A percentile compares a stretch with the other conserved stretches of the same genome.
These are phyloP conservation scores for Bolboschoenus planiculmis DNA, from an alignment of 176 grass and related monocot genomes.

Conservation along the genomic window DNA sequence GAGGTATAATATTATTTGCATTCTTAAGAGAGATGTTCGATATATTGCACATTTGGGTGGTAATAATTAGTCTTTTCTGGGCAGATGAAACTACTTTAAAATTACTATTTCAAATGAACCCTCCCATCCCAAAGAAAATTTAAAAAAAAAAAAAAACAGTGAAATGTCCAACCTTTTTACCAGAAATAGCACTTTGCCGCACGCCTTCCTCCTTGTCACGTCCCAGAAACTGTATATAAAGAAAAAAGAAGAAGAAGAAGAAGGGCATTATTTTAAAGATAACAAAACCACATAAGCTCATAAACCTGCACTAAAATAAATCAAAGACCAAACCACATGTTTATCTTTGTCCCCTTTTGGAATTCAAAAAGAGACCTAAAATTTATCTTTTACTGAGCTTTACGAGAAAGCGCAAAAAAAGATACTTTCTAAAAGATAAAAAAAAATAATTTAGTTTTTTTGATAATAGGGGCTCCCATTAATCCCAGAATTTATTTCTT, in stretches of 20 bases:
- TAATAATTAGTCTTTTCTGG: not conserved
- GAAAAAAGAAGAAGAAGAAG: not conserved
- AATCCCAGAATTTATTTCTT: too few species aligned
- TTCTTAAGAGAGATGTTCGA: not conserved
- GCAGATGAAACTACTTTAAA: not conserved
- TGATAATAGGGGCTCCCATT: too few species aligned
- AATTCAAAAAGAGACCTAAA: too few species aligned
- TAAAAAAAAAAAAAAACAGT: too few species aligned
- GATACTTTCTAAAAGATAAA: too few species aligned
- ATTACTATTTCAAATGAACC: constrained; percentile 1
- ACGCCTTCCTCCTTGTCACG: constrained; percentile 72
- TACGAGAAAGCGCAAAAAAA: too few species aligned
- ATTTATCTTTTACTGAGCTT: too few species aligned
- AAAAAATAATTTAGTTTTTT: too few species aligned
- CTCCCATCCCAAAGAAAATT: too few species aligned
- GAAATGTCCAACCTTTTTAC: constrained; percentile 99
- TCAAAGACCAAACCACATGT: not conserved
- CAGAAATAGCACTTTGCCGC: constrained; percentile 83
- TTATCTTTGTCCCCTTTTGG: too few species aligned
- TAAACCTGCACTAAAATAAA: not conserved
- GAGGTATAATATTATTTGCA: not conserved
- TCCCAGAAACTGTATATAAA: constrained; percentile 59
- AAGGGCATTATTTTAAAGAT: not conserved
- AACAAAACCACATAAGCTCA: too few species aligned
- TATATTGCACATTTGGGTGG: not conserved